phyloP scores from a whole-genome alignment of 2,329 filamentous ascomycete species.

The Botrytis sinoallii region DNA sequence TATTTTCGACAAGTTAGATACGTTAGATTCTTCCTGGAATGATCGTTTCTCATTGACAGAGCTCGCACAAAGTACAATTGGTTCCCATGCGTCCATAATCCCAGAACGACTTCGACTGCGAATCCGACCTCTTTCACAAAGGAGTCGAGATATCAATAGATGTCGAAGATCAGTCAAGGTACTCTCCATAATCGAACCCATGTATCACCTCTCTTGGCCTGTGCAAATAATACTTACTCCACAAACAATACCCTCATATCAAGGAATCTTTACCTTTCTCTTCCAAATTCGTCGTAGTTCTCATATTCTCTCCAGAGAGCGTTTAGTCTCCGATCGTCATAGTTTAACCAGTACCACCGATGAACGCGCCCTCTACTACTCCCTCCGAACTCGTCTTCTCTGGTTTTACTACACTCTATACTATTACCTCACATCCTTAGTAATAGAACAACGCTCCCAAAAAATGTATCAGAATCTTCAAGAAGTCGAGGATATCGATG shows the following conservation, averaged over 20 bases:
- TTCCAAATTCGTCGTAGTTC: constrained; percentile 73
- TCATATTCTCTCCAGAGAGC: constrained; percentile 59
- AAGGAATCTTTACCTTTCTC: constrained; percentile 69
- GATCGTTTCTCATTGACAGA: constrained; percentile 81
- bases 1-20: constrained; percentile 74
- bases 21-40: constrained; percentile 61
- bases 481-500: constrained; percentile 69
- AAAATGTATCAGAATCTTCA: constrained; percentile 57
- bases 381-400: constrained; percentile 64
- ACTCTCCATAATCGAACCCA: constrained; percentile 61
- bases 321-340: constrained; percentile 44
- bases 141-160: constrained; percentile 44
- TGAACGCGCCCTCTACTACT: constrained; percentile 53
- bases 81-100: constrained; percentile 50
- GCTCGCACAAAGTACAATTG: constrained; percentile 69
- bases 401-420: constrained; percentile 77
- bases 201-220: constrained; percentile 66
- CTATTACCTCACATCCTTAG: constrained; percentile 71
- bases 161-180: constrained; percentile 58
- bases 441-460: constrained; percentile 59
- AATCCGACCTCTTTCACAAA: constrained; percentile 42
- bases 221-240: constrained; percentile 70
- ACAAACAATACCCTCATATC: constrained; percentile 63
- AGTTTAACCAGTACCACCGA: constrained; percentile 40
- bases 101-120: constrained; percentile 60